Conservation (phyloP, 306 rosid genomes). For the Vigna reflexopilosa region DNA sequence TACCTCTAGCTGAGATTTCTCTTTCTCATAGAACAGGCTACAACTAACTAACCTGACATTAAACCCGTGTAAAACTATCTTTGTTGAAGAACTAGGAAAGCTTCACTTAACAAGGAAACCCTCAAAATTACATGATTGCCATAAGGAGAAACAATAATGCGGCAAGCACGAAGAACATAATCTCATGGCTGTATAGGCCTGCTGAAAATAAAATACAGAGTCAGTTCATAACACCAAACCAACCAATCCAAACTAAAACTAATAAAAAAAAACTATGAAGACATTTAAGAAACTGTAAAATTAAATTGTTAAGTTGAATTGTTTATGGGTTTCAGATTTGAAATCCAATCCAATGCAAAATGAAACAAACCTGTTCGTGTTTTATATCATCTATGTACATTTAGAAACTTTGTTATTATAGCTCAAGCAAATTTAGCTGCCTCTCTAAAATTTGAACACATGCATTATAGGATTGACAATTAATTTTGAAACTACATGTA, state of each 20-base stretch:
- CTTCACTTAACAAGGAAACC: slow-evolving; percentile 40
- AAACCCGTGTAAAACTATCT: slow-evolving; percentile 29
- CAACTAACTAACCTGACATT: slow-evolving; percentile 42
- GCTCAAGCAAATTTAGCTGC: background rate
- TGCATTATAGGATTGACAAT: background rate
- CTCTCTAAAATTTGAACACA: background rate
- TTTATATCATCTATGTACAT: background rate
- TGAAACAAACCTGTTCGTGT: background rate
- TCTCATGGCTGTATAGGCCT: slow-evolving; percentile 58
- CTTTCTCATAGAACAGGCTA: slow-evolving; percentile 42
- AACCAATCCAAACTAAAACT: background rate
- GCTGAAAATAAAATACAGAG: slow-evolving; percentile 41
- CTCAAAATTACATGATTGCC: slow-evolving; percentile 49
- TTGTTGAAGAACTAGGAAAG: slow-evolving; percentile 38
- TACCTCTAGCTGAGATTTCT: slow-evolving; percentile 35
- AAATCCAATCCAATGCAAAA: background rate
- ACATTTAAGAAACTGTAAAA: background rate
- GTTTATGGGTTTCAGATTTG: too few species aligned
- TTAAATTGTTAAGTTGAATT: background rate
- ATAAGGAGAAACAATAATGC: slow-evolving; percentile 55
- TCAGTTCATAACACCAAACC: background rate
- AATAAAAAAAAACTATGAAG: background rate
- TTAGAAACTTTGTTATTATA: background rate
- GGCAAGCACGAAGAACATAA: slow-evolving; percentile 49
- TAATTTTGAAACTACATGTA: background rate